Evolutionary conservation across 306 rosid species (phyloP).

Genomic region (Herpetospermum pedunculosum): DNA sequence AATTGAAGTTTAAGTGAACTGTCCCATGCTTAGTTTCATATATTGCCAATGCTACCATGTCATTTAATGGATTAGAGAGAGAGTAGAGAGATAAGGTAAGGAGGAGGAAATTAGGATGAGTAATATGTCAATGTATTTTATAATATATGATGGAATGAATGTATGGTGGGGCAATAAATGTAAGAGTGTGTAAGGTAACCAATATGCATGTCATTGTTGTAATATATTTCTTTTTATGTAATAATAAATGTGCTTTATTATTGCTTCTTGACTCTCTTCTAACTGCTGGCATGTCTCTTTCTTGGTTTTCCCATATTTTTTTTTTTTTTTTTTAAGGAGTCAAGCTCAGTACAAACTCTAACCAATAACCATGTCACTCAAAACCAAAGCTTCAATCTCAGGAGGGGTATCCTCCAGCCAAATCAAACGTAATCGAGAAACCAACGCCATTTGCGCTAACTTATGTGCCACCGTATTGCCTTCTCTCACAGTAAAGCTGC

Average conservation of each 20-base stretch:
- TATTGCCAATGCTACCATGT: slow-evolving; percentile 1
- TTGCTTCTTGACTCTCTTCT: neutral
- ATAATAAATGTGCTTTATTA: neutral
- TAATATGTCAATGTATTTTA: neutral
- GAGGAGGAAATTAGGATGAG: neutral
- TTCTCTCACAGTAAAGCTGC: no score
- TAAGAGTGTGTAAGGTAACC: neutral
- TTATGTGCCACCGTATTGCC: no score
- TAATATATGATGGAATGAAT: neutral
- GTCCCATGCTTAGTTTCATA: neutral
- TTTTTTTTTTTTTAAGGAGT: no score
- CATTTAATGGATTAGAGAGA: neutral
- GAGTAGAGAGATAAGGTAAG: neutral
- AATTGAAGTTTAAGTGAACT: slow-evolving; percentile 41
- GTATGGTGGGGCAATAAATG: neutral
- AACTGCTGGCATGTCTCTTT: neutral
- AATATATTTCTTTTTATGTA: neutral
- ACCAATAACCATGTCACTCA: no score
- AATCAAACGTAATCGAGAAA: no score
- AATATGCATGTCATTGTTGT: neutral
- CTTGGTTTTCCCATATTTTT: no score
- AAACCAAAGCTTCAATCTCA: no score
- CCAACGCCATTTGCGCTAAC: no score
- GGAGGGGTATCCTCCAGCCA: no score
- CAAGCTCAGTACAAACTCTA: no score